Percentiles rank a stretch among this genome's conserved stretches.
Evolutionary conservation across 2,329 filamentous ascomycete species (phyloP).

Genomic region (Nothomitra cinnamomea): DNA sequence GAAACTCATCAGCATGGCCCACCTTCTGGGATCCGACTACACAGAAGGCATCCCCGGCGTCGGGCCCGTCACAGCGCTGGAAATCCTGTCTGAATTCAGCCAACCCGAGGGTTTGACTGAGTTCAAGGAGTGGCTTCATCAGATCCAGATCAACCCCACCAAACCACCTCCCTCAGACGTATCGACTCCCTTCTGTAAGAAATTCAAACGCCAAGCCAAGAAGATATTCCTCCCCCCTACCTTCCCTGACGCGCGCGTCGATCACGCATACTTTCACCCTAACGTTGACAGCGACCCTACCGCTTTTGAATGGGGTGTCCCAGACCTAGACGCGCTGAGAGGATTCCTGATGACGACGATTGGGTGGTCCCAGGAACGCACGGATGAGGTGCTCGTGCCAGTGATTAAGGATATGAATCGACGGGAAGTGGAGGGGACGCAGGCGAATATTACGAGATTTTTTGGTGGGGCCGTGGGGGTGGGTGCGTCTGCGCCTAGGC

Average conservation of each 20-base stretch:
- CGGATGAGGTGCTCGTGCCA: conserved; percentile 87
- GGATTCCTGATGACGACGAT: conserved; percentile 80
- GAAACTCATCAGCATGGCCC: conserved; percentile 77
- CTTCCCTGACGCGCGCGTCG: conserved; percentile 67
- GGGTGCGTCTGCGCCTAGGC: conserved; percentile 30
- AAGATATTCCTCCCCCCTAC: conserved; percentile 72
- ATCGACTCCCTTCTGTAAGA: conserved; percentile 53
- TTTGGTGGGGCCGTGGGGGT: conserved; percentile 61
- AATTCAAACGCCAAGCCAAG: conserved; percentile 60
- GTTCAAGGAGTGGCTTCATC: conserved; percentile 78
- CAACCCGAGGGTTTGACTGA: conserved; percentile 39
- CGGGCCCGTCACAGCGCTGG: conserved; percentile 83
- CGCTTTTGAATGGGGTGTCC: conserved; percentile 86
- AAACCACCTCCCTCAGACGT: conserved; percentile 33
- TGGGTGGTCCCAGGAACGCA: conserved; percentile 80
- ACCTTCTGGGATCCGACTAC: conserved; percentile 86
- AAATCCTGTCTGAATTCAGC: conserved; percentile 82
- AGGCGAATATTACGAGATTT: conserved; percentile 88
- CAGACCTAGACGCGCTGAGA: conserved; percentile 72
- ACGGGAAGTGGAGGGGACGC: conserved; percentile 74
- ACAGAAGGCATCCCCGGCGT: conserved; percentile 82
- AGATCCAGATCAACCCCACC: conserved; percentile 56
- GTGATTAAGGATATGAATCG: conserved; percentile 93
- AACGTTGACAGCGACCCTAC: conserved; percentile 69
- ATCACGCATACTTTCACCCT: conserved; percentile 67